phyloP scores from a whole-genome alignment of 192 early-diverging fungal species.

The Chytriomyces sp. region DNA sequence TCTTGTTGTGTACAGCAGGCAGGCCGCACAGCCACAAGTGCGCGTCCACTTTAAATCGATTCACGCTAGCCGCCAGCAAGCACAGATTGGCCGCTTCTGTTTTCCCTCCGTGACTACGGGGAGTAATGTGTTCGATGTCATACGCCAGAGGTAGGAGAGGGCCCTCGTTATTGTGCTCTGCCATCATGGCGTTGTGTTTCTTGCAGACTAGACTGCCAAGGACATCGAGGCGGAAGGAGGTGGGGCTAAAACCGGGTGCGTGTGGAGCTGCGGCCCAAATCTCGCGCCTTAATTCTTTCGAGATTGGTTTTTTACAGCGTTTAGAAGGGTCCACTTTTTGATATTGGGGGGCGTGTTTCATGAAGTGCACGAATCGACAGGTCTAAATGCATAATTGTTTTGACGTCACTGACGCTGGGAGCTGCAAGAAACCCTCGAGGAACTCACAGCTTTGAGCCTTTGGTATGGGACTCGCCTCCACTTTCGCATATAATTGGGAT shows the following conservation, averaged over 20 bases:
- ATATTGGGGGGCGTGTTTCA: neutral
- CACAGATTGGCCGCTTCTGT: slow-evolving; percentile 2
- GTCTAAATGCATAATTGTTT: no score
- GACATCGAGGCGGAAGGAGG: slow-evolving; percentile 7
- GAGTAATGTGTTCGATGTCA: slow-evolving; percentile 15
- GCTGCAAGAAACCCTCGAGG: no score
- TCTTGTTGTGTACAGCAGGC: neutral
- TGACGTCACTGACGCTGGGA: neutral
- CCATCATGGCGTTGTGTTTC: neutral
- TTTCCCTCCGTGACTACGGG: slow-evolving; percentile 2
- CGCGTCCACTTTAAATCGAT: slow-evolving; percentile 17
- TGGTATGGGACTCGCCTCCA: no score
- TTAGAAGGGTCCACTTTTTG: neutral
- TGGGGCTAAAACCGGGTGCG: neutral
- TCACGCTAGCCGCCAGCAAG: neutral
- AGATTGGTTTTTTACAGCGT: neutral
- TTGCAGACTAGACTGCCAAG: slow-evolving; percentile 14
- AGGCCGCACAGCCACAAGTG: slow-evolving; percentile 4
- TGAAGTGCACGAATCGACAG: neutral
- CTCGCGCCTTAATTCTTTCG: neutral
- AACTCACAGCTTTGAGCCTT: no score
- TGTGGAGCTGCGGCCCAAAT: slow-evolving; percentile 1
- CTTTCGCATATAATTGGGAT: neutral
- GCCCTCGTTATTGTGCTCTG: neutral
- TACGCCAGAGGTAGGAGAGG: neutral